These are phyloP conservation scores for Pyrenopolyporus hunteri DNA, from an alignment of 495 filamentous ascomycete species.

Conservation along the genomic window DNA sequence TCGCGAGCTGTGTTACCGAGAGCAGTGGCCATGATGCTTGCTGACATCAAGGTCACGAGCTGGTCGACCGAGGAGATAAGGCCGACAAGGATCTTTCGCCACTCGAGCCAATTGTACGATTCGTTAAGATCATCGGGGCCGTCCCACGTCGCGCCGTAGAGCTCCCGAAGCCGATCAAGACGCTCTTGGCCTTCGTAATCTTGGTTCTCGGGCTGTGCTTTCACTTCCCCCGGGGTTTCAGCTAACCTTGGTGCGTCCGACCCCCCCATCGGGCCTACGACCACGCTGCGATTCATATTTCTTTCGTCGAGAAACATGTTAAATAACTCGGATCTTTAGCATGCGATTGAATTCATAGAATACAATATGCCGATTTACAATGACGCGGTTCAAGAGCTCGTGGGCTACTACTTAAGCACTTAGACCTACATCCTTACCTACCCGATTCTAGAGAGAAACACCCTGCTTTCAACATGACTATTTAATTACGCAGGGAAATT, in stretches of 20 bases:
- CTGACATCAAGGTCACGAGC: constrained; percentile 42
- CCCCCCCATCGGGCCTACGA: too few relatives aligned
- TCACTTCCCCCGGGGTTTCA: not conserved
- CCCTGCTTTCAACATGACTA: not conserved
- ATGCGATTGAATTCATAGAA: not conserved
- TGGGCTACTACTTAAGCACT: not conserved
- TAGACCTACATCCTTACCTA: not conserved
- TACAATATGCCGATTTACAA: not conserved
- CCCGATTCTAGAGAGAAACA: not conserved
- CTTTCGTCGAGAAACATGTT: constrained; percentile 9
- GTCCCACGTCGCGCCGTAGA: constrained; percentile 56
- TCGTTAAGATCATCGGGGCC: constrained; percentile 62
- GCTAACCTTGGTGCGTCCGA: not conserved
- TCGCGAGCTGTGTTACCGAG: constrained; percentile 46
- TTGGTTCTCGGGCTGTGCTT: not conserved
- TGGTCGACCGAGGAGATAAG: constrained; percentile 52
- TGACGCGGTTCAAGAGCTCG: not conserved
- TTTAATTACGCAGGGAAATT: not conserved
- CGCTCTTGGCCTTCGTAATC: constrained; percentile 14
- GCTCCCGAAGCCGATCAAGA: constrained; percentile 3
- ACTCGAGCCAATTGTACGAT: constrained; percentile 62
- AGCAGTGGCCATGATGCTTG: constrained; percentile 48
- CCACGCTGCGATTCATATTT: too few relatives aligned
- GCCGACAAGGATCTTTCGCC: constrained; percentile 64
- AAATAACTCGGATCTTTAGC: too few relatives aligned